Evolutionary conservation across 345 rosid genomes (phyloP), one percentile per base, ranked within the genome.

Genomic region (Odontarrhena argentea): DNA sequence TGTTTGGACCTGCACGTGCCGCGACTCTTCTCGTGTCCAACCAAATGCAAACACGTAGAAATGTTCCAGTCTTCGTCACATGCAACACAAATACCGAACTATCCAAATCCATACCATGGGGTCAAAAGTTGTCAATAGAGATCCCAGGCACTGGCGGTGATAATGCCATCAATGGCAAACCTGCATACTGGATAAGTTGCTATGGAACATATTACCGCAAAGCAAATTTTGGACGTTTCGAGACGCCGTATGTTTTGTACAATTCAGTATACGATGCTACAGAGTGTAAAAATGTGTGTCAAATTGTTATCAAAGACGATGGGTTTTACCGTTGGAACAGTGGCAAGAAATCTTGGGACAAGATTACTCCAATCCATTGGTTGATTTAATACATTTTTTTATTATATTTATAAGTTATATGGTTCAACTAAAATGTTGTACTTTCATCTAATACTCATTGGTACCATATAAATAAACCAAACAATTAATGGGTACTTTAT

Each of bases 231-330:
- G 32, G 32, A 13, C 64, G 26, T 32, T 69, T 28, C 9, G 50
- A 47, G 2, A 25, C 36, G 9, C 56, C 12, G 30, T 65, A 70
- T 35, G 38, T 15, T n/a, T 34, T 46, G 13, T 65, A 65, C 18
- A 25, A 65, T 65, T 64, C 67, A n/a, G 28, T 37, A 36, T 48
- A 60, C 43, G 73, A 60, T 40, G 26, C 13, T 14, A 49, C 55
- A 42, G 42, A 60, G 6, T 71, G 52, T 65, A 47, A 58, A 40
- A 44, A 40, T 40, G 63, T 58, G 13, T 66, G 70, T 35, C 14
- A 54, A 3, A 10, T 66, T 14, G 26, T 34, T 22, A 54, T 35
- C 60, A 66, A 22, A 44, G 52, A 54, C 14, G 35, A 58, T 68
- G 59, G 50, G 7, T 68, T 48, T 38, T 64, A 22, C n/a, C 48